Conservation (phyloP, 2,329 filamentous ascomycete species). For the Trichoderma semiorbis region DNA sequence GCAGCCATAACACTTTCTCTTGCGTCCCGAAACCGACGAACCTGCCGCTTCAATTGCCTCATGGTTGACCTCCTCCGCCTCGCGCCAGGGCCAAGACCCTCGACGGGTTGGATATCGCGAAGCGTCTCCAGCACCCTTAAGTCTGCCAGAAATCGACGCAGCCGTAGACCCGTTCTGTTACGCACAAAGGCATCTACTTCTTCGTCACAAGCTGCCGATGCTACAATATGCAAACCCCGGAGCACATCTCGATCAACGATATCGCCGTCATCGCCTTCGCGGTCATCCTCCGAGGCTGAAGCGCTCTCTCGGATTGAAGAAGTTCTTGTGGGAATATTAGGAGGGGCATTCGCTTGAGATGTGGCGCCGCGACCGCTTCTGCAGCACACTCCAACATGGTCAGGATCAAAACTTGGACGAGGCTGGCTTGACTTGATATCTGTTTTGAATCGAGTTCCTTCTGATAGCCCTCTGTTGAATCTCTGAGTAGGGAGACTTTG, state of each 20-base stretch:
- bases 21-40: constrained; percentile 33
- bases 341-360: constrained; percentile 26
- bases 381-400: constrained; percentile 28
- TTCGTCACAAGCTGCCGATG: constrained; percentile 54
- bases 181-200: constrained; percentile 51
- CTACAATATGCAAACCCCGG: constrained; percentile 52
- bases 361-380: constrained; percentile 28
- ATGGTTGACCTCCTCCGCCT: constrained; percentile 32
- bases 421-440: not conserved
- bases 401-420: constrained; percentile 19
- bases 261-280: constrained; percentile 28
- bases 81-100: constrained; percentile 27
- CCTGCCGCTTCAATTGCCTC: constrained; percentile 35
- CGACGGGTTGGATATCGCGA: constrained; percentile 29
- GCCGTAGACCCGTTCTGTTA: constrained; percentile 48
- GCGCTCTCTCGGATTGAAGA: constrained; percentile 33
- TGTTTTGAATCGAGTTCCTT: not conserved
- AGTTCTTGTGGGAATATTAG: constrained; percentile 35
- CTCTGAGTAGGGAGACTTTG: constrained; percentile 3
- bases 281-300: constrained; percentile 25
- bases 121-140: constrained; percentile 50
- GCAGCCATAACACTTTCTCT: constrained; percentile 13
- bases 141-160: constrained; percentile 54
- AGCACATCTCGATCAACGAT: constrained; percentile 47
- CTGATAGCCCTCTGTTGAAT: not conserved